Percentiles rank a stretch among this genome's conserved stretches.
These are phyloP conservation scores for Colletotrichum sp. DNA, from an alignment of 2,329 filamentous ascomycete species.

Conservation along the genomic window DNA sequence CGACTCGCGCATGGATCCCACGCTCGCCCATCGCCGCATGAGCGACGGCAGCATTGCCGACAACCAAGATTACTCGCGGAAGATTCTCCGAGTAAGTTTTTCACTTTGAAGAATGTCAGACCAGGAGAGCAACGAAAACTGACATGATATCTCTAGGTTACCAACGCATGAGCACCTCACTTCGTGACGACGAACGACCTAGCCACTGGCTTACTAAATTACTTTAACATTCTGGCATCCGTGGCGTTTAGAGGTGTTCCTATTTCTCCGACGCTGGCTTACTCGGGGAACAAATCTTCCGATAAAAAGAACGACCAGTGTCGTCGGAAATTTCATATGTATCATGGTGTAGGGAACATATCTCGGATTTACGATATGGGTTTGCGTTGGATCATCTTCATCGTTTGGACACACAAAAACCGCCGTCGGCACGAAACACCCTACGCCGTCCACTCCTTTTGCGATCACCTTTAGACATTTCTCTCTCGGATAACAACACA, in stretches of 20 bases:
- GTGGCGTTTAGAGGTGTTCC: conserved; percentile 39
- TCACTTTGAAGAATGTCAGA: not conserved
- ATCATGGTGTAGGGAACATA: conserved; percentile 40
- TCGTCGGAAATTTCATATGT: conserved; percentile 23
- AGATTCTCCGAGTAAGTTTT: conserved; percentile 86
- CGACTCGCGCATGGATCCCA: conserved; percentile 86
- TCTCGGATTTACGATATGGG: conserved; percentile 24
- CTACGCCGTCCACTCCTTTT: conserved; percentile 47
- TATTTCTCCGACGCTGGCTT: conserved; percentile 9
- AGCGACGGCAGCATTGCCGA: conserved; percentile 97
- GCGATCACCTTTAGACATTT: conserved; percentile 10
- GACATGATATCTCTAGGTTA: conserved; percentile 46
- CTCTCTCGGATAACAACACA: conserved; percentile 1
- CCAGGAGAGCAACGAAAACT: not conserved
- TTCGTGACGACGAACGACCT: conserved; percentile 42
- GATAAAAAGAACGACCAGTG: conserved; percentile 11
- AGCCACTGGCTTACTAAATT: conserved; percentile 27
- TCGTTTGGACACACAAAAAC: conserved; percentile 31
- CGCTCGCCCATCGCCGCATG: conserved; percentile 82
- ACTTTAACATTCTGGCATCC: conserved; percentile 45
- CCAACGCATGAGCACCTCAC: conserved; percentile 57
- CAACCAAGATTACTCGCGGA: conserved; percentile 94
- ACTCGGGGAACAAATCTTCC: conserved; percentile 14
- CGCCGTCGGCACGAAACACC: conserved; percentile 23
- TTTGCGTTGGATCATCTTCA: conserved; percentile 22